Percentiles rank a stretch among this genome's conserved stretches.
phyloP scores from a whole-genome alignment of 2,329 filamentous ascomycete species.

The Penicillium sp. region DNA sequence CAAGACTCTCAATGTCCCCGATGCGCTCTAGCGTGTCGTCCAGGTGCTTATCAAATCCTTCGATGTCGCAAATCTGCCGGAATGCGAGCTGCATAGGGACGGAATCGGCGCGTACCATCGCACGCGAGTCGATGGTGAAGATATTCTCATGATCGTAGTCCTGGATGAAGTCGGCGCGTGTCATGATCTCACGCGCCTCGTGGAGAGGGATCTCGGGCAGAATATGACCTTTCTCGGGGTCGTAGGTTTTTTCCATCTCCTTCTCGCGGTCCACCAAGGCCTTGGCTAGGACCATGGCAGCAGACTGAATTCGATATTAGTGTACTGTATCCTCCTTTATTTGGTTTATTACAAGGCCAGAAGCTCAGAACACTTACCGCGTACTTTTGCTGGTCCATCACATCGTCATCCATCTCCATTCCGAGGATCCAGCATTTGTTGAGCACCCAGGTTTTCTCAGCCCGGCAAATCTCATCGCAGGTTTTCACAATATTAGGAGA shows the following conservation, averaged over 20 bases:
- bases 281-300: slow-evolving; percentile 89
- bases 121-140: slow-evolving; percentile 87
- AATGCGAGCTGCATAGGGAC: slow-evolving; percentile 97
- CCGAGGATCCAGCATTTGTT: slow-evolving; percentile 81
- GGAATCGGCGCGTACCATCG: slow-evolving; percentile 86
- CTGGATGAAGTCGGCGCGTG: slow-evolving; percentile 90
- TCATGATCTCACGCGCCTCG: slow-evolving; percentile 89
- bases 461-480: slow-evolving; percentile 72
- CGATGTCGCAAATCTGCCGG: slow-evolving; percentile 74
- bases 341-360: background rate
- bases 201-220: slow-evolving; percentile 82
- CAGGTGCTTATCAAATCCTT: slow-evolving; percentile 80
- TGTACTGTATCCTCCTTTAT: background rate
- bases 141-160: slow-evolving; percentile 91
- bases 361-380: slow-evolving; percentile 66
- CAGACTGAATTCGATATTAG: slow-evolving; percentile 61
- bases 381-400: slow-evolving; percentile 98
- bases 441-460: slow-evolving; percentile 77
- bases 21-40: slow-evolving; percentile 85
- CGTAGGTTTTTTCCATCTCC: slow-evolving; percentile 64
- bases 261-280: slow-evolving; percentile 84
- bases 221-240: slow-evolving; percentile 69
- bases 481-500: slow-evolving; percentile 76
- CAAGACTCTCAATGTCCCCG: slow-evolving; percentile 87
- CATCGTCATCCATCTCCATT: slow-evolving; percentile 86